Conservation (phyloP, 164 flowering plant genomes). For the Amborella trichopoda region DNA sequence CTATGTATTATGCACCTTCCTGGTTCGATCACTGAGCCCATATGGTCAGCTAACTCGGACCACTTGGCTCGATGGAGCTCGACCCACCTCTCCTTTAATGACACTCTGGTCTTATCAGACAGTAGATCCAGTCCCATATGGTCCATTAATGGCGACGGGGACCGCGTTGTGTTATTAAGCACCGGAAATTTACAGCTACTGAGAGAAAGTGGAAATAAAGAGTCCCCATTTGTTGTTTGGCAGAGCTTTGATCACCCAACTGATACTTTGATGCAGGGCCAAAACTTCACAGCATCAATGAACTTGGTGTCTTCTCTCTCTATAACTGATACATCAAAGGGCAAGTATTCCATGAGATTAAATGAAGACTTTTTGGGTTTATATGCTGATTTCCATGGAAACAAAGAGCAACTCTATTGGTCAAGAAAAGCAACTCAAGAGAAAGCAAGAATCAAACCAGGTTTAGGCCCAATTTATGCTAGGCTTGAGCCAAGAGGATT, state of each 20-base stretch:
- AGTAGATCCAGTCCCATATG: conserved; percentile 39
- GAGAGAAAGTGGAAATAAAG: conserved; percentile 2
- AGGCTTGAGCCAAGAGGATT: conserved; percentile 52
- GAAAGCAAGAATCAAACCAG: conserved; percentile 38
- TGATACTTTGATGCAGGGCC: conserved; percentile 62
- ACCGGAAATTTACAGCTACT: conserved; percentile 47
- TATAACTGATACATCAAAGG: conserved; percentile 17
- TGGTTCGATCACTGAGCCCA: conserved; percentile 27
- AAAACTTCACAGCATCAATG: conserved; percentile 60
- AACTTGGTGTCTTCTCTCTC: conserved; percentile 25
- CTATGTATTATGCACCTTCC: conserved; percentile 59
- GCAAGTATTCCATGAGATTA: conserved; percentile 47
- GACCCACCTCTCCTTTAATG: conserved; percentile 52
- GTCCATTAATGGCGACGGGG: conserved; percentile 28
- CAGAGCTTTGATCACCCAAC: conserved; percentile 69
- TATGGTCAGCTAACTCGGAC: conserved; percentile 43
- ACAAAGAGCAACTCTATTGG: conserved; percentile 37
- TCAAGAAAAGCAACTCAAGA: conserved; percentile 55
- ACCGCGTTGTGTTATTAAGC: conserved; percentile 9
- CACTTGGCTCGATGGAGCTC: conserved; percentile 31
- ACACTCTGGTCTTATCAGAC: conserved; percentile 56
- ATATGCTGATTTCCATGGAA: conserved; percentile 29
- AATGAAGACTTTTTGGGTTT: conserved; percentile 45
- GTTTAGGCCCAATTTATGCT: conserved; percentile 46
- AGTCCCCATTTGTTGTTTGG: conserved; percentile 57